phyloP scores from a whole-genome alignment of 768 basidiomycete genomes.

The Lactarius quietus region DNA sequence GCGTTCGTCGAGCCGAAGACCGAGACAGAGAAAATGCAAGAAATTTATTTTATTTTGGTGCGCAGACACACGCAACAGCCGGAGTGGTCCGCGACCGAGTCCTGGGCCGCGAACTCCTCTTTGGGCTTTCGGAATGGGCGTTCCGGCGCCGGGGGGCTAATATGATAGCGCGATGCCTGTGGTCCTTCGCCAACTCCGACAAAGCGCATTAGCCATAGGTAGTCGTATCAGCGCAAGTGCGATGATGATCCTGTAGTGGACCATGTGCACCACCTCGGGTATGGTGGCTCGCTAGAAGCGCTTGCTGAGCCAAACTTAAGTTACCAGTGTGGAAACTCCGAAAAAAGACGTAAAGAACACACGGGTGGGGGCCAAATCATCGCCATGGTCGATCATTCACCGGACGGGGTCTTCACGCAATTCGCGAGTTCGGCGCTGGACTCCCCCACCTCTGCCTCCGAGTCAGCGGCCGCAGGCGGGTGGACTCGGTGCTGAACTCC shows the following conservation, averaged over 20 bases:
- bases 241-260: neutral
- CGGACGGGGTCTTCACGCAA: neutral
- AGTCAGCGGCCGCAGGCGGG: neutral
- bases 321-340: neutral
- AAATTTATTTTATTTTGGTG: neutral
- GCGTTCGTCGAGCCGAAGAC: constrained; percentile 1
- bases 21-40: neutral
- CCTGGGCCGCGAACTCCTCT: neutral
- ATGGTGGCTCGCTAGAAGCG: neutral
- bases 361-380: neutral
- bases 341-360: neutral
- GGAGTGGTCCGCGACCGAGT: neutral
- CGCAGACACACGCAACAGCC: neutral
- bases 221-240: neutral
- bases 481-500: neutral
- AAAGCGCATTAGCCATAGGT: constrained; percentile 10
- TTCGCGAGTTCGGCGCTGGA: neutral
- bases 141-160: neutral
- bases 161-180: neutral
- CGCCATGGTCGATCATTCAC: neutral
- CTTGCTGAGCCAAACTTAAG: neutral
- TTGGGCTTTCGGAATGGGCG: neutral
- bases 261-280: neutral
- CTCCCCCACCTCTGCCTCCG: neutral
- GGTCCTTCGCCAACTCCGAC: neutral